A percentile compares a stretch with the other conserved stretches of the same genome.
Evolutionary conservation across 352 stramenopile species (phyloP).

Genomic region (Globisporangium camurandrum): DNA sequence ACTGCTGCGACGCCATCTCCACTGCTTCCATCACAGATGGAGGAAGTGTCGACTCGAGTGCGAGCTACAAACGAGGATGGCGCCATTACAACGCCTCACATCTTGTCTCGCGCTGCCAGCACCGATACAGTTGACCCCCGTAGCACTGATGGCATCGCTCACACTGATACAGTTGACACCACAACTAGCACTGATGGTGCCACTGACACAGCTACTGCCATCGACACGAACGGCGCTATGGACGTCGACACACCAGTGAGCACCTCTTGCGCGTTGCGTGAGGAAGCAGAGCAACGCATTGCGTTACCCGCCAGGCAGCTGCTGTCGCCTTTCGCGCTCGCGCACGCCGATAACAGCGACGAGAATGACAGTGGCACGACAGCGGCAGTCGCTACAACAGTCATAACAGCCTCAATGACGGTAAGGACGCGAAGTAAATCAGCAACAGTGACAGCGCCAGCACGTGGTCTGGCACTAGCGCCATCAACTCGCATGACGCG

Average conservation of each 20-base stretch:
- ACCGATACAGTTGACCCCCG: constrained; percentile 4
- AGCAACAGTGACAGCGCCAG: too few relatives aligned
- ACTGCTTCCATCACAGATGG: too few relatives aligned
- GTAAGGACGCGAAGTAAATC: too few relatives aligned
- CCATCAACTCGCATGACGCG: background rate
- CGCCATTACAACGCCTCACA: too few relatives aligned
- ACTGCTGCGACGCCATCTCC: constrained; percentile 19
- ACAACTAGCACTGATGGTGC: background rate
- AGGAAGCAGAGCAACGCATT: constrained; percentile 14
- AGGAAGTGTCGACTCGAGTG: too few relatives aligned
- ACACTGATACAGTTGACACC: constrained; percentile 1
- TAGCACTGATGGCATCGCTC: constrained; percentile 1
- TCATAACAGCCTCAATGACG: too few relatives aligned
- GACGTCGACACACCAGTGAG: too few relatives aligned
- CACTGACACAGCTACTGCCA: constrained; percentile 5
- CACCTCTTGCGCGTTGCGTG: too few relatives aligned
- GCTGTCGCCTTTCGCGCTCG: constrained; percentile 12
- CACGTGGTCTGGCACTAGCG: background rate
- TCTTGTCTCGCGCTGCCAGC: constrained; percentile 16
- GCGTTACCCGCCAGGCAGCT: constrained; percentile 13
- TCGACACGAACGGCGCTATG: too few relatives aligned
- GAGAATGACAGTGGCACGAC: too few relatives aligned
- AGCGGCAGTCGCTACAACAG: too few relatives aligned
- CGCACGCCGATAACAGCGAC: constrained; percentile 8
- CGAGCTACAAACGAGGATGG: too few relatives aligned